Base-by-base conservation (phyloP, 2,329 filamentous ascomycete species). In the Beauveria caledonica region DNA sequence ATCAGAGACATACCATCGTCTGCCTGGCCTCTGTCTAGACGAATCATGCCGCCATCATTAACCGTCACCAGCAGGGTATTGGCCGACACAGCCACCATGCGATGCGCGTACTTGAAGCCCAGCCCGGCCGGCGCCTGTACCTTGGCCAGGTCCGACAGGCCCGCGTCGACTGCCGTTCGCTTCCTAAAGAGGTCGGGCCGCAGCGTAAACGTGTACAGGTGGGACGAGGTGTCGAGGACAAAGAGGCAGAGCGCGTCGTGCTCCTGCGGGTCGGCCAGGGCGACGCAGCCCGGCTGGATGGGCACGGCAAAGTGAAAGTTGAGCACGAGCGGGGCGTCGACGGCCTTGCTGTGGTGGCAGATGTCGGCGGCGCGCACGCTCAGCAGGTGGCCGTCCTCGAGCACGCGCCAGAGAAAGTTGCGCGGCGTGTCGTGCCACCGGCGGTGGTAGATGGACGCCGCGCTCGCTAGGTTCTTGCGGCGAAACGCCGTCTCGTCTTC, bases 371-470 rank as follows among this genome's bases (percentile, higher is more conserved):
- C 86, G 69, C 90, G 88, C 55, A 99, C 80, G 74, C 94, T 93
- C 66, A 99, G 80, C 63, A 91, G 79, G 66, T 84, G 89, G 68
- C 86, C 85, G 68, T 90, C 86, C 69, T 96, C 88, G 63, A 97
- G 76, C 44, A 97, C 82, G 66, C 93, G 85, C 94, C 94, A 99
- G 52, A 96, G 81, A 70, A 97, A 95, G 73, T 85, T 90, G 70
- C 89, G 86, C 44, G 94, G 94, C 64, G 88, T 86, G 64, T 83
- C 79, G 69, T 88, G 85, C 72, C 88, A 83, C 72, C 84, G 83
- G 60, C 94, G 86, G 73, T 96, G 92, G 77, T 90, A 96, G 60
- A 97, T 82, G 2, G 90, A 91, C 29, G 90, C 88, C 36, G 92
- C 84, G 2, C 80, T 86, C 27, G 93, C 90, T 58, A 97, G 77